These are phyloP conservation scores for Acanthamoeba rhysodes DNA, from an alignment of 208 protist genomes.

Conservation along the genomic window DNA sequence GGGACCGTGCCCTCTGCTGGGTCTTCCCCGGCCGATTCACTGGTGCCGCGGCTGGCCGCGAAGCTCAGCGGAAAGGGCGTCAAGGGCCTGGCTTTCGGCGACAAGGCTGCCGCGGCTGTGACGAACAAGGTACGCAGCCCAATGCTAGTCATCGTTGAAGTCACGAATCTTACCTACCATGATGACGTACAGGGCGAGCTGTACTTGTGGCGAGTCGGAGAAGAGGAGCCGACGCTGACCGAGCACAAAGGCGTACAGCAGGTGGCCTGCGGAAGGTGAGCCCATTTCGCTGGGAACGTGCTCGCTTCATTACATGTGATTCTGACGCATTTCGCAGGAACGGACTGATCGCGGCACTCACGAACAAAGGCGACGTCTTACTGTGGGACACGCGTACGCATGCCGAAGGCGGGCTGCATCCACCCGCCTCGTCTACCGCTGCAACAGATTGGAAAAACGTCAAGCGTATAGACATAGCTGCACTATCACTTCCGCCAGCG, in stretches of 20 bases:
- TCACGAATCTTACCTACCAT: too few species aligned
- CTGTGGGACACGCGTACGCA: conserved; percentile 37
- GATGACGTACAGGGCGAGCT: not conserved
- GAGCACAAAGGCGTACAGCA: conserved; percentile 15
- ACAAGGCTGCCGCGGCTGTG: not conserved
- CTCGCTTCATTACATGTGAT: not conserved
- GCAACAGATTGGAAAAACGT: not conserved
- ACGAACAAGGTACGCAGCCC: not conserved
- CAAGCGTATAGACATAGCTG: not conserved
- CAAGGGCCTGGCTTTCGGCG: not conserved
- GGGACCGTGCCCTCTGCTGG: not conserved
- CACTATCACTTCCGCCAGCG: not conserved
- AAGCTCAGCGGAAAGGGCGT: conserved; percentile 22
- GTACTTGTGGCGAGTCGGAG: not conserved
- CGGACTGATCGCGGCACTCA: conserved; percentile 12
- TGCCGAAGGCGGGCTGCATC: not conserved
- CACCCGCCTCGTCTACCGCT: not conserved
- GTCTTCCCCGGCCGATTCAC: not conserved
- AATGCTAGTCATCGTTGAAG: not conserved
- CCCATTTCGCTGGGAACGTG: not conserved
- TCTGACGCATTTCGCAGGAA: not conserved
- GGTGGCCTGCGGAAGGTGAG: not conserved
- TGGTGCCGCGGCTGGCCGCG: not conserved
- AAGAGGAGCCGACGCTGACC: not conserved
- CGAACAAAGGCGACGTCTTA: not conserved